A percentile compares a stretch with the other conserved stretches of the same genome.
Conservation (phyloP, 2,329 filamentous ascomycete genomes). For the Aspergillus costaricaensis region DNA sequence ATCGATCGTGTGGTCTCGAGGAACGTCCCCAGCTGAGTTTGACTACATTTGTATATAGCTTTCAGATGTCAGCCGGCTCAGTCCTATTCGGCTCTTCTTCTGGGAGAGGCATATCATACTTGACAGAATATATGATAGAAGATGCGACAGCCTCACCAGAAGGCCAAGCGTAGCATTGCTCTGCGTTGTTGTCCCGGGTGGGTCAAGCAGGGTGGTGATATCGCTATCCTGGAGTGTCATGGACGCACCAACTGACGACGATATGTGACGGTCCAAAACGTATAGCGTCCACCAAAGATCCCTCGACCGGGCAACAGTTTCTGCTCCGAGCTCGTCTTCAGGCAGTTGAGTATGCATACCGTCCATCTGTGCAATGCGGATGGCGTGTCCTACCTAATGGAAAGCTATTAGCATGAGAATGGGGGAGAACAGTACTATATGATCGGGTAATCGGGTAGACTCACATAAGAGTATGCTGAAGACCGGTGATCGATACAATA, state of each 20-base stretch:
- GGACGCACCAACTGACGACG: slow-evolving; percentile 42
- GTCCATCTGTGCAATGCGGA: slow-evolving; percentile 46
- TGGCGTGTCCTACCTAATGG: slow-evolving; percentile 41
- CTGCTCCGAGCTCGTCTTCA: slow-evolving; percentile 36
- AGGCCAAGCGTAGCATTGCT: slow-evolving; percentile 36
- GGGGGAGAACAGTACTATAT: neutral
- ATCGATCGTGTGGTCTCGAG: slow-evolving; percentile 42
- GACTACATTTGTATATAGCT: slow-evolving; percentile 42
- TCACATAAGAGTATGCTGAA: slow-evolving; percentile 34
- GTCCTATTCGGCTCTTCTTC: neutral
- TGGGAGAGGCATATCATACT: slow-evolving; percentile 27
- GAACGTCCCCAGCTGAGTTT: slow-evolving; percentile 37
- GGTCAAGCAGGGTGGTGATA: slow-evolving; percentile 39
- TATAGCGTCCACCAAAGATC: slow-evolving; percentile 48
- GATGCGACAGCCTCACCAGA: slow-evolving; percentile 39
- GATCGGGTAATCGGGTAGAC: slow-evolving; percentile 22
- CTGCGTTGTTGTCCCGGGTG: slow-evolving; percentile 28
- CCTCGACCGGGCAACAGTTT: slow-evolving; percentile 37
- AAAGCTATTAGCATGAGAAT: neutral
- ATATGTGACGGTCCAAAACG: slow-evolving; percentile 46
- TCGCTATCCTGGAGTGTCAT: slow-evolving; percentile 44
- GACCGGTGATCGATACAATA: slow-evolving; percentile 41
- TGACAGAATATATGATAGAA: slow-evolving; percentile 40
- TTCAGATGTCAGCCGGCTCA: neutral
- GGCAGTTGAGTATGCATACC: slow-evolving; percentile 46